phyloP scores from a whole-genome alignment of 257 asterid species.

The Jaltomata sinuosa region DNA sequence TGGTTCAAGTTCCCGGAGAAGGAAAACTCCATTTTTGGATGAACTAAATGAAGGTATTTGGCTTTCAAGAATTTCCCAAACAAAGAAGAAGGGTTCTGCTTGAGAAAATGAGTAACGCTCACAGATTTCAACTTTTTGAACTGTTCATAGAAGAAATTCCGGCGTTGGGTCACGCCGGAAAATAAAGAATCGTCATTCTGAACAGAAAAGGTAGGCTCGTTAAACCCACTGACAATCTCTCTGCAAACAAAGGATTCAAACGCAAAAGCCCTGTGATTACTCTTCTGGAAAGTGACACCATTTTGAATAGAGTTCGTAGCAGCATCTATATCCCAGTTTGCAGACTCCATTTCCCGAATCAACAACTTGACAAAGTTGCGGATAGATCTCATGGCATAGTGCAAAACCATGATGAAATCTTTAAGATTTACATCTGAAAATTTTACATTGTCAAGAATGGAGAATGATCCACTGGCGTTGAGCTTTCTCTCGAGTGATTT shows the following conservation, averaged over 20 bases:
- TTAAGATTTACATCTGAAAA: conserved; percentile 39
- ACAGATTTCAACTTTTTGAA: conserved; percentile 47
- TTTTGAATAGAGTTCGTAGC: conserved; percentile 58
- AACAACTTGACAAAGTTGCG: conserved; percentile 55
- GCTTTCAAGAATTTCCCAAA: conserved; percentile 63
- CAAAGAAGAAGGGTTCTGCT: conserved; percentile 42
- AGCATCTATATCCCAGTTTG: conserved; percentile 79
- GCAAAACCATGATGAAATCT: conserved; percentile 61
- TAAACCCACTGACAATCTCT: conserved; percentile 59
- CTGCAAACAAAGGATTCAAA: conserved; percentile 83
- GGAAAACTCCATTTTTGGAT: conserved; percentile 92
- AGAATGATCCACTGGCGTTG: conserved; percentile 70
- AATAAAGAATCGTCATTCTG: conserved; percentile 14
- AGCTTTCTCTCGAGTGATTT: conserved; percentile 54
- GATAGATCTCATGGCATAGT: conserved; percentile 57
- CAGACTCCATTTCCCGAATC: conserved; percentile 71
- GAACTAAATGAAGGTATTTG: conserved; percentile 67
- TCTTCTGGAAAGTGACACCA: conserved; percentile 30
- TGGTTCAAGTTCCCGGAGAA: conserved; percentile 77
- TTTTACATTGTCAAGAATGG: conserved; percentile 55
- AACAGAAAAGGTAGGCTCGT: conserved; percentile 23
- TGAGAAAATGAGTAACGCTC: conserved; percentile 35
- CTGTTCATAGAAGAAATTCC: conserved; percentile 48
- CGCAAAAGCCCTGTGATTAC: conserved; percentile 54
- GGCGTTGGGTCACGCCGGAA: conserved; percentile 15